Evolutionary conservation across 2,329 filamentous ascomycete species (phyloP).

Genomic region (Xylaria sp.): DNA sequence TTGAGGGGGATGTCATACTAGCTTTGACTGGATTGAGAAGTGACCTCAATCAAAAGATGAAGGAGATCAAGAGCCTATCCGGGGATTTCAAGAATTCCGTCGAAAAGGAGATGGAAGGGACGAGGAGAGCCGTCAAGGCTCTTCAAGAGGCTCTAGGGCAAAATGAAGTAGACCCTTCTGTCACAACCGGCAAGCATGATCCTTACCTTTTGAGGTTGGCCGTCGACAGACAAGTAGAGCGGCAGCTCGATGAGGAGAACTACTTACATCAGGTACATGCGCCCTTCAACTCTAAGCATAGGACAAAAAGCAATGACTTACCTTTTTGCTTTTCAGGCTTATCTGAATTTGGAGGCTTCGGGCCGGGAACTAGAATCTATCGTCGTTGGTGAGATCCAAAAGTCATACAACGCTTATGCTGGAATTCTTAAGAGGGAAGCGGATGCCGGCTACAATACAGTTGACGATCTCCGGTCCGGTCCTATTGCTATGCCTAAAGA

Average conservation of each 20-base stretch:
- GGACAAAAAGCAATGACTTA: conserved; percentile 25
- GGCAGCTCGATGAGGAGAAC: conserved; percentile 95
- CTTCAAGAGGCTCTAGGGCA: conserved; percentile 85
- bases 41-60: conserved; percentile 95
- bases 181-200: conserved; percentile 86
- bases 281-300: background rate
- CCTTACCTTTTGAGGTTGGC: conserved; percentile 87
- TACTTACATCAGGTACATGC: conserved; percentile 85
- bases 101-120: conserved; percentile 91
- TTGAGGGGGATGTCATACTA: conserved; percentile 90
- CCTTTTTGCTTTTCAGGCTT: conserved; percentile 69
- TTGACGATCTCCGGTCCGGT: conserved; percentile 84
- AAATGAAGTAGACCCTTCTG: conserved; percentile 79
- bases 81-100: conserved; percentile 98
- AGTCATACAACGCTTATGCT: conserved; percentile 94
- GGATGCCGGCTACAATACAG: conserved; percentile 79
- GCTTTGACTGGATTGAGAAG: conserved; percentile 86
- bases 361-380: conserved; percentile 96
- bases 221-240: conserved; percentile 90
- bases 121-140: conserved; percentile 79
- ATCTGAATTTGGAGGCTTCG: conserved; percentile 92
- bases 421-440: conserved; percentile 92
- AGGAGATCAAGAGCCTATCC: conserved; percentile 94
- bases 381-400: conserved; percentile 96
- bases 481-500: conserved; percentile 95